Evolutionary conservation across 108 stramenopile species (phyloP).

Genomic region (Nitzschia sp.): DNA sequence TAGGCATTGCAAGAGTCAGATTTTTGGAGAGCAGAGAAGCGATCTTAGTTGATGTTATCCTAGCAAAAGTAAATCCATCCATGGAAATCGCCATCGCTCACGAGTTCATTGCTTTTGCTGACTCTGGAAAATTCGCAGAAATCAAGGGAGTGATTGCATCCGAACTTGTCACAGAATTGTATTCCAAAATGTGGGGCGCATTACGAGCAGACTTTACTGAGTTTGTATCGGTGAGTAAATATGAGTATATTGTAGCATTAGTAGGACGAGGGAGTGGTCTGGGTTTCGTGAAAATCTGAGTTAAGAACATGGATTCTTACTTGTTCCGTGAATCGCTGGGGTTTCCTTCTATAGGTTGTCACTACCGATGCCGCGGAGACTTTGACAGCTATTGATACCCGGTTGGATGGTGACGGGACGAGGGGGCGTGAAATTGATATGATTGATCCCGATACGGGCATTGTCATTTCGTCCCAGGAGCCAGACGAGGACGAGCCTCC

Average conservation of each 20-base stretch:
- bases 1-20: too few relatives aligned
- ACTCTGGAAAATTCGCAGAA: too few relatives aligned
- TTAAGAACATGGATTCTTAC: not conserved
- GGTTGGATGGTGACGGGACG: conserved; percentile 14
- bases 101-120: too few relatives aligned
- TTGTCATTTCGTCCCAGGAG: conserved; percentile 8
- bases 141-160: too few relatives aligned
- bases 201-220: conserved; percentile 50
- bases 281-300: too few relatives aligned
- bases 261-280: too few relatives aligned
- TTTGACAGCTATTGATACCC: conserved; percentile 24
- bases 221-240: conserved; percentile 44
- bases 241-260: not conserved
- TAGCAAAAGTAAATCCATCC: too few relatives aligned
- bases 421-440: not conserved
- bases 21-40: too few relatives aligned
- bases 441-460: conserved; percentile 12
- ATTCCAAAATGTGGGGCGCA: conserved; percentile 60
- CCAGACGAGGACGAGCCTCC: conserved; percentile 2
- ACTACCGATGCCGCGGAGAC: conserved; percentile 37
- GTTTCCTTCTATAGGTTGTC: conserved; percentile 33
- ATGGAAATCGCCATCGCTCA: too few relatives aligned
- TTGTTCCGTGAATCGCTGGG: not conserved
- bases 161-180: too few relatives aligned
- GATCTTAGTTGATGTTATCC: too few relatives aligned